Evolutionary conservation across 371 early-diverging fungal genomes (phyloP).

Genomic region (Apophysomyces ossiformis): DNA sequence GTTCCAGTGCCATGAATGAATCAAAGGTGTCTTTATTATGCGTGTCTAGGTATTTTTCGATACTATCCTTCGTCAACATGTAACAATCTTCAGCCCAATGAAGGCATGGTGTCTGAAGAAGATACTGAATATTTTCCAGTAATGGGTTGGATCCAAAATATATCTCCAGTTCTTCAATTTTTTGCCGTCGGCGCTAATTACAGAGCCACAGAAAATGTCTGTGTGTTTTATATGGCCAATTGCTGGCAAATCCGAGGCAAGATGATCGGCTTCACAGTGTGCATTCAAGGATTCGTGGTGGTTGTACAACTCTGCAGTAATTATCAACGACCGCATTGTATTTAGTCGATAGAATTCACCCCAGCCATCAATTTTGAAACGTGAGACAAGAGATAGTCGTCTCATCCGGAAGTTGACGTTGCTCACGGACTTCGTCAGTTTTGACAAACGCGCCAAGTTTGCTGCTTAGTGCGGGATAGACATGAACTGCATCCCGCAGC

Average conservation of each 20-base stretch:
- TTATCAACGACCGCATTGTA: too few species aligned
- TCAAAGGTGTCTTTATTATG: neutral
- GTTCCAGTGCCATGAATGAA: neutral
- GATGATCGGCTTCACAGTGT: conserved; percentile 9
- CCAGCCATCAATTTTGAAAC: too few species aligned
- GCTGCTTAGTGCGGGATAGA: too few species aligned
- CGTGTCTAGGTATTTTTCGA: conserved; percentile 1
- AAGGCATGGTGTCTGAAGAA: conserved; percentile 8
- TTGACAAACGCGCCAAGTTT: too few species aligned
- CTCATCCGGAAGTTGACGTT: too few species aligned
- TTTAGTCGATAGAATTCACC: too few species aligned
- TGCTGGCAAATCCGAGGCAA: neutral
- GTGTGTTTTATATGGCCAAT: neutral
- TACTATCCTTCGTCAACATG: neutral
- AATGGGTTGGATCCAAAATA: too few species aligned
- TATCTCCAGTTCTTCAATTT: neutral
- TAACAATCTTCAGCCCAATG: conserved; percentile 2
- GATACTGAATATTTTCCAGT: neutral
- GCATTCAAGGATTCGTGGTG: conserved; percentile 1
- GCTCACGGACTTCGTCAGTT: too few species aligned
- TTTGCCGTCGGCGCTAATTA: conserved; percentile 6
- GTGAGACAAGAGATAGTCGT: too few species aligned
- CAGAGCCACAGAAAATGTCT: neutral
- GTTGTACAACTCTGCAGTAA: too few species aligned
- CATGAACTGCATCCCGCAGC: too few species aligned